Base-by-base conservation (phyloP, 2,329 filamentous ascomycete genomes). In the Pestalotiopsis sp. region DNA sequence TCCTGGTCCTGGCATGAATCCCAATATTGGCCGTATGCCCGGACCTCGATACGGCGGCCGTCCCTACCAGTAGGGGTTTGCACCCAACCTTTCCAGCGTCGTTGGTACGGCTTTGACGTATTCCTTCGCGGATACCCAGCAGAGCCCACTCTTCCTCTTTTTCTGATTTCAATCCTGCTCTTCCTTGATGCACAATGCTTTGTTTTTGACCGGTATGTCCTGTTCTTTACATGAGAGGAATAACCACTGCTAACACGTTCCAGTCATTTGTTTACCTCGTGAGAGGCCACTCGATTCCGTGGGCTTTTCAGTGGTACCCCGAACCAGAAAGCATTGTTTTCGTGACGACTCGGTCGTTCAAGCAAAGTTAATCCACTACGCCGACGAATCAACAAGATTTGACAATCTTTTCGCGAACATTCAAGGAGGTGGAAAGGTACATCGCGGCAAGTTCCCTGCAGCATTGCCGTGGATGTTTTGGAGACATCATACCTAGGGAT, bases 1-100 rank as follows among this genome's bases (percentile, higher is more conserved):
- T 67, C 95, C 95, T 70, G 95, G 95, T 57, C 94, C 95, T 72
- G 93, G 93, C 38, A 88, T 90, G 73, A 62, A 62, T 40, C 86
- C 91, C 70, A 85, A 89, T 69, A 86, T 93, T 74, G 82, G 81
- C 66, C 89, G 87, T 45, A 84, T 90, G 79, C 86, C 86, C 70
- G 86, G 85, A 68, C 81, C 88, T 75, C 87, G 90, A 68, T 91
- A 87, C 77, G 84, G 83, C 74, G 84, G 83, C 74, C 78, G 77
- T 70, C 79, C 83, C 73, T 92, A 89, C 80, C 89, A 90, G 75
- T 91, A 79, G 81, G 73, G 25, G 2, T 23, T 9, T n/a, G 4
- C 27, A 6, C 31, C 31, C 25, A 20, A 36, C 20, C 31, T 9
- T 57, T 36, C 4, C 13, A 25, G 4, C n/a, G 13, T 17, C 25